Evolutionary conservation across 2,329 filamentous ascomycete species (phyloP).

Genomic region (Fusarium liriodendri): DNA sequence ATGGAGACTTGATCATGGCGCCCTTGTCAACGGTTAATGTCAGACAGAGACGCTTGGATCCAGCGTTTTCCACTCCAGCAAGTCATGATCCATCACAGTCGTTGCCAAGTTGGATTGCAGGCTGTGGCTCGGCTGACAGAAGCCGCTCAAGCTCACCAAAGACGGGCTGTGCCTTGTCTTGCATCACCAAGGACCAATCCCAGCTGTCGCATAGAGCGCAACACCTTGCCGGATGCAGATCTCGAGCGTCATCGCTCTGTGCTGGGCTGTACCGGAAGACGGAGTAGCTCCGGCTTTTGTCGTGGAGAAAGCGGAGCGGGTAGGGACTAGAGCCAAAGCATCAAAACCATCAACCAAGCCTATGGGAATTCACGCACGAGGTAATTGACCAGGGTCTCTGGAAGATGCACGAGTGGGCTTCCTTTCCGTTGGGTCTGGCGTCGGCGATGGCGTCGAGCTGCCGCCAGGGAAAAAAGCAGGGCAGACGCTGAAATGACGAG

Average conservation of each 20-base stretch:
- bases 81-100: neutral
- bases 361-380: constrained; percentile 14
- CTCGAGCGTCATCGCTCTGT: constrained; percentile 18
- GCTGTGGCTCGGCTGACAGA: constrained; percentile 1
- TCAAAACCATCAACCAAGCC: neutral
- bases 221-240: neutral
- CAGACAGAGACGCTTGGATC: constrained; percentile 3
- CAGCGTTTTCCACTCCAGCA: neutral
- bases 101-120: neutral
- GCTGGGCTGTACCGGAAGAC: neutral
- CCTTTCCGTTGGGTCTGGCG: constrained; percentile 23
- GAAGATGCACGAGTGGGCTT: constrained; percentile 3
- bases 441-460: constrained; percentile 17
- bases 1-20: constrained; percentile 1
- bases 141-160: constrained; percentile 6
- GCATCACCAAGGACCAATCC: neutral
- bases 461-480: constrained; percentile 24
- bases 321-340: constrained; percentile 1
- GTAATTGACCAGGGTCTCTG: constrained; percentile 17
- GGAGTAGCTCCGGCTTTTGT: constrained; percentile 16
- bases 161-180: constrained; percentile 1
- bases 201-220: neutral
- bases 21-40: constrained; percentile 6
- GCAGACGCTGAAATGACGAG: constrained; percentile 17
- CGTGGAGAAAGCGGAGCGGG: constrained; percentile 5